Evolutionary conservation across 1,284 basidiomycete species (phyloP).

Genomic region (Athelia psychrophila): DNA sequence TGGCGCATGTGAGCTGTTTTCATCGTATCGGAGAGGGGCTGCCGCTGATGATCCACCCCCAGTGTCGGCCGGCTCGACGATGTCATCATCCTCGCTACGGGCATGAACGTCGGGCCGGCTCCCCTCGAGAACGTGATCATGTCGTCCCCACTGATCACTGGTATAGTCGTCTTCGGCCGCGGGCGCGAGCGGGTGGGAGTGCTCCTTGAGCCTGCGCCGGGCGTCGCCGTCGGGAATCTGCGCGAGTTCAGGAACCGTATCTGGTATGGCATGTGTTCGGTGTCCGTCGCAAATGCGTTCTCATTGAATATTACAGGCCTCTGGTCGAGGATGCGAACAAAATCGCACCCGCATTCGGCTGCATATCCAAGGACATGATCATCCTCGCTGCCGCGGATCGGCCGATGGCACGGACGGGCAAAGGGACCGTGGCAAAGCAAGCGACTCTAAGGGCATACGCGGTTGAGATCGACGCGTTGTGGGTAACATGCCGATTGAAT

Average conservation of each 20-base stretch:
- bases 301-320: no score
- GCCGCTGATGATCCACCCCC: neutral
- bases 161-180: no score
- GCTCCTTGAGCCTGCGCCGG: constrained; percentile 19
- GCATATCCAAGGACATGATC: constrained; percentile 31
- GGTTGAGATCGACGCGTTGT: constrained; percentile 23
- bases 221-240: constrained; percentile 16
- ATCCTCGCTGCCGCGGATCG: constrained; percentile 20
- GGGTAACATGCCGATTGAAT: no score
- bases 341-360: constrained; percentile 26
- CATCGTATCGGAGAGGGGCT: neutral
- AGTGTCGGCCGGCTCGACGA: no score
- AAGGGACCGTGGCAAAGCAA: constrained; percentile 25
- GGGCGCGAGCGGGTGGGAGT: constrained; percentile 18
- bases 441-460: constrained; percentile 22
- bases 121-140: constrained; percentile 29
- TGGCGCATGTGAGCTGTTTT: constrained; percentile 33
- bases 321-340: constrained; percentile 31
- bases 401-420: constrained; percentile 21
- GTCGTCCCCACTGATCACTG: no score
- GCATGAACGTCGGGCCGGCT: constrained; percentile 40
- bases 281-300: neutral
- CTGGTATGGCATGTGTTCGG: no score
- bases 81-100: no score
- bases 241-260: constrained; percentile 17